These are phyloP conservation scores for Xylariaceae sp. DNA, from an alignment of 2,329 filamentous ascomycete species.

Conservation along the genomic window DNA sequence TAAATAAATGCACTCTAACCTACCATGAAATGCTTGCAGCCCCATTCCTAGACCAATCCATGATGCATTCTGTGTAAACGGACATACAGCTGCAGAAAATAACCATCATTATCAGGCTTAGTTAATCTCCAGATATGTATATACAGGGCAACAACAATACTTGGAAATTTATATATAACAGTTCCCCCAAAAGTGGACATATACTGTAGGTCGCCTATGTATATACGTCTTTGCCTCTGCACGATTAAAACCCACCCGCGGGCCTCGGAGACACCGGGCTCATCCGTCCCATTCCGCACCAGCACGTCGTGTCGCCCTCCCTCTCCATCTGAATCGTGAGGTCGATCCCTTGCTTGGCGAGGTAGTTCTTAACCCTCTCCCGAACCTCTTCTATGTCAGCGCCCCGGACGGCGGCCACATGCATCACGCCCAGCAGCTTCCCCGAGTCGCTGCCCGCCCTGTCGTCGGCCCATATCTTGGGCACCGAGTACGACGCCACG, in stretches of 20 bases:
- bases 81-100: too few relatives aligned
- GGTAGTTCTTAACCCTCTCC: constrained; percentile 66
- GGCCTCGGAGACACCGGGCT: constrained; percentile 27
- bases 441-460: constrained; percentile 39
- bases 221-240: too few relatives aligned
- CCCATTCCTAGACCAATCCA: too few relatives aligned
- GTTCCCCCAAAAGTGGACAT: too few relatives aligned
- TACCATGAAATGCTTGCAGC: too few relatives aligned
- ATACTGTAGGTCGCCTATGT: too few relatives aligned
- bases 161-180: too few relatives aligned
- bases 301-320: constrained; percentile 65
- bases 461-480: constrained; percentile 91
- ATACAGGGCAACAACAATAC: too few relatives aligned
- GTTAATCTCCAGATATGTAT: too few relatives aligned
- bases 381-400: constrained; percentile 79
- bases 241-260: constrained; percentile 8
- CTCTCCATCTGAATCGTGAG: constrained; percentile 83
- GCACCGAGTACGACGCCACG: constrained; percentile 78
- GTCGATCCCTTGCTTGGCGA: constrained; percentile 68
- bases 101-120: too few relatives aligned
- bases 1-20: too few relatives aligned
- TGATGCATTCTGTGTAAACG: too few relatives aligned
- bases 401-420: constrained; percentile 68
- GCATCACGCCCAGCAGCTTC: constrained; percentile 74
- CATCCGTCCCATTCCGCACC: constrained; percentile 46